Percentiles rank a stretch among this genome's conserved stretches.
phyloP scores from a whole-genome alignment of 129 eudicot genomes.

The Artemisia tridentata region DNA sequence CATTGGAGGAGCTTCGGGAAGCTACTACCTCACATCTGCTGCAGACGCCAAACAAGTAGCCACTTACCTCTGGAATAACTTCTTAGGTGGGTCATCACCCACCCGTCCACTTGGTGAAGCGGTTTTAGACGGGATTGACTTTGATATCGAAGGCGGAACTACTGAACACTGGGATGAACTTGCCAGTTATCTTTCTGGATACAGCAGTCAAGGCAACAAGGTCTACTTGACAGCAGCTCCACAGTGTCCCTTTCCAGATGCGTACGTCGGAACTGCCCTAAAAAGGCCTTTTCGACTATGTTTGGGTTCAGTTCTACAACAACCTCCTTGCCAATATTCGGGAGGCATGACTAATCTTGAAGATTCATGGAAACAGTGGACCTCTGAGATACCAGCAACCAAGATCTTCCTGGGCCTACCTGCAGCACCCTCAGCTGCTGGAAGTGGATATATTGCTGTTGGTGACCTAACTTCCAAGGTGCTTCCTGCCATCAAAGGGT shows the following conservation, averaged over 20 bases:
- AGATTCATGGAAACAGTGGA: constrained; percentile 10
- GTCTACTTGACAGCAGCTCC: constrained; percentile 12
- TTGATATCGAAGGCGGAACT: constrained; percentile 10
- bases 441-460: constrained; percentile 12
- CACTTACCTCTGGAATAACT: constrained; percentile 5
- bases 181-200: background rate
- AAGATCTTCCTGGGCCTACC: constrained; percentile 13
- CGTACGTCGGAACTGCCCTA: constrained; percentile 1
- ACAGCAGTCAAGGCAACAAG: constrained; percentile 2
- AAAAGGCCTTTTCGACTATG: constrained; percentile 14
- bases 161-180: constrained; percentile 7
- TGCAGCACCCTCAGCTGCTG: constrained; percentile 4
- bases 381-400: constrained; percentile 2
- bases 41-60: constrained; percentile 2
- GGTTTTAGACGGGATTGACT: constrained; percentile 1
- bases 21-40: constrained; percentile 1
- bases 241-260: constrained; percentile 14
- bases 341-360: background rate
- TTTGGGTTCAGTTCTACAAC: constrained; percentile 16
- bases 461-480: constrained; percentile 5
- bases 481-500: constrained; percentile 6
- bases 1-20: constrained; percentile 8
- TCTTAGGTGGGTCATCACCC: constrained; percentile 7
- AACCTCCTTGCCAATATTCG: constrained; percentile 7
- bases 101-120: constrained; percentile 10